Evolutionary conservation across 2,329 filamentous ascomycete genomes (phyloP).

Genomic region (Dothistroma septosporum): DNA sequence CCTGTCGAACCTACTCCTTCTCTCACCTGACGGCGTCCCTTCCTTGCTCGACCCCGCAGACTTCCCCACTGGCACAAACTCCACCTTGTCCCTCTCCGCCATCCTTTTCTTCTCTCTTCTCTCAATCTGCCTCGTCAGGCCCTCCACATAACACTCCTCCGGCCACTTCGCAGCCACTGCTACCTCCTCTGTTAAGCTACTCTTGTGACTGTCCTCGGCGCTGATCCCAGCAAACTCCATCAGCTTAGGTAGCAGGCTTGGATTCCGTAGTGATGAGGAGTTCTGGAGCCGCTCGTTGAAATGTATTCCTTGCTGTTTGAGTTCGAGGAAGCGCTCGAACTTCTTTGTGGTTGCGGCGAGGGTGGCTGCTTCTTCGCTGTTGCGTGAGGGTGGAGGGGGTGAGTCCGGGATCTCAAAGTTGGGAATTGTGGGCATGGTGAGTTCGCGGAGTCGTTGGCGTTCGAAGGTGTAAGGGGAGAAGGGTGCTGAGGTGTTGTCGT

Average conservation of each 20-base stretch:
- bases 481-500: conserved; percentile 18
- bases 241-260: conserved; percentile 66
- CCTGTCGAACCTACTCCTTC: conserved; percentile 18
- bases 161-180: conserved; percentile 41
- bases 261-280: conserved; percentile 66
- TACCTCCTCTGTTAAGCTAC: conserved; percentile 45
- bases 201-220: conserved; percentile 60
- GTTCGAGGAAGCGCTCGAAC: conserved; percentile 67
- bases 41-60: conserved; percentile 8
- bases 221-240: conserved; percentile 62
- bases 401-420: conserved; percentile 72
- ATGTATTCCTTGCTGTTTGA: conserved; percentile 73
- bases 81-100: conserved; percentile 27
- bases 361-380: conserved; percentile 27
- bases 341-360: conserved; percentile 55
- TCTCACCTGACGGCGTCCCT: conserved; percentile 5
- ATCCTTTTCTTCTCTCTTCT: conserved; percentile 40
- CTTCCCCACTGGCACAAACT: conserved; percentile 30
- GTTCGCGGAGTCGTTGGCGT: conserved; percentile 62
- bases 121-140: conserved; percentile 32
- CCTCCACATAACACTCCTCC: conserved; percentile 42
- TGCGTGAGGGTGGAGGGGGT: conserved; percentile 51
- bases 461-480: conserved; percentile 64
- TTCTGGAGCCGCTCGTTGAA: conserved; percentile 71
- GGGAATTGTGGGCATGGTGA: conserved; percentile 68